These are phyloP conservation scores for Bipolaris gigantea DNA, from an alignment of 2,329 filamentous ascomycete genomes.

Conservation along the genomic window DNA sequence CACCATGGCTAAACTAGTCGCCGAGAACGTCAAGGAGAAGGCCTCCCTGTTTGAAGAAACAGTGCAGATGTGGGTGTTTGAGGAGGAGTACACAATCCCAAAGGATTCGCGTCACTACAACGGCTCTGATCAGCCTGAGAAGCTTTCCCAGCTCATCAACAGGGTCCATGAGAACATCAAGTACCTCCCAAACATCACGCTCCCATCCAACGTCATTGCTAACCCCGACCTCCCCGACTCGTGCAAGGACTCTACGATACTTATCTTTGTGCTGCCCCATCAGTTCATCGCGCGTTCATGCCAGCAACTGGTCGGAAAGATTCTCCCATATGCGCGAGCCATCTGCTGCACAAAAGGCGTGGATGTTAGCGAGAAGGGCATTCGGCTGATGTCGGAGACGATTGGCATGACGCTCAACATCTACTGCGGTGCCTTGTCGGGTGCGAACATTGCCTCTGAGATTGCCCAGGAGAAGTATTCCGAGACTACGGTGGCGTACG, in stretches of 20 bases:
- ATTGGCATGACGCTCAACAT: constrained; percentile 91
- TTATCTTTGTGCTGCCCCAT: constrained; percentile 95
- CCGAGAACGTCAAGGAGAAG: constrained; percentile 83
- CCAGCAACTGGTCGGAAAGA: constrained; percentile 80
- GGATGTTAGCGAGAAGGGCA: constrained; percentile 81
- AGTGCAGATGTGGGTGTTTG: constrained; percentile 99
- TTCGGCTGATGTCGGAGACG: constrained; percentile 90
- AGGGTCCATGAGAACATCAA: constrained; percentile 93
- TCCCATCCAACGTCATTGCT: constrained; percentile 81
- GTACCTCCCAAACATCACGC: constrained; percentile 85
- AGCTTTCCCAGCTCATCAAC: constrained; percentile 92
- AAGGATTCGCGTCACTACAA: constrained; percentile 75
- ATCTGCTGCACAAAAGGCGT: constrained; percentile 99
- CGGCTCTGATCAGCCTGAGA: constrained; percentile 67
- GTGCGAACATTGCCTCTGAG: constrained; percentile 94
- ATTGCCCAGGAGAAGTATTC: constrained; percentile 96
- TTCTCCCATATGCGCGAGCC: constrained; percentile 86
- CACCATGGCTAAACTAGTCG: constrained; percentile 94
- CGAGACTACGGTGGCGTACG: constrained; percentile 95
- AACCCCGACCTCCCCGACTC: constrained; percentile 80
- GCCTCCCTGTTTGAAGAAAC: constrained; percentile 80
- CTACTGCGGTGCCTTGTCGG: constrained; percentile 93
- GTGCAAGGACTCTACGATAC: constrained; percentile 80
- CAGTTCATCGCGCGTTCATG: constrained; percentile 92
- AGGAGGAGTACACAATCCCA: constrained; percentile 80